Percentiles rank a stretch among this genome's conserved stretches.
phyloP scores from a whole-genome alignment of 1,284 basidiomycete species.

The Pseudozyma thailandica region DNA sequence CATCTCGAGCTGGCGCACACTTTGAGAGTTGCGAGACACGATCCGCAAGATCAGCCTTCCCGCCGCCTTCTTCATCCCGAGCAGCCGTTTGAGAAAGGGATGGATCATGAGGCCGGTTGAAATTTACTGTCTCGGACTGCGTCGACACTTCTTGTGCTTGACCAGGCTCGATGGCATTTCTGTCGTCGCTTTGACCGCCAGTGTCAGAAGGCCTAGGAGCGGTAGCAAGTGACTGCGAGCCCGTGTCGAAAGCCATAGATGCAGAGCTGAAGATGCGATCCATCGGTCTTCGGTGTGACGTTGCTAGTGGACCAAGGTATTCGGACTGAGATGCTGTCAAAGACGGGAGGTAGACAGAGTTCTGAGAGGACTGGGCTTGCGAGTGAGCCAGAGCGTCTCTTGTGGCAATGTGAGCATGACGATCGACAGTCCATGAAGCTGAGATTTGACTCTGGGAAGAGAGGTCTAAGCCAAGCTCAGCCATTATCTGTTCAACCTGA shows the following conservation, averaged over 20 bases:
- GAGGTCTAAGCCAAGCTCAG: constrained; percentile 30
- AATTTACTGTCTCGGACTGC: constrained; percentile 18
- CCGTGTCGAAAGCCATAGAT: constrained; percentile 13
- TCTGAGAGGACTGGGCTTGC: constrained; percentile 31
- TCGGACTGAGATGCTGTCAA: constrained; percentile 29
- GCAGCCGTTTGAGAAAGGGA: constrained; percentile 32
- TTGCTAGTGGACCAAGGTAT: constrained; percentile 31
- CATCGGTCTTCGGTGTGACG: constrained; percentile 26
- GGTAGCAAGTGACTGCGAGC: constrained; percentile 13
- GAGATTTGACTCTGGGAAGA: constrained; percentile 9
- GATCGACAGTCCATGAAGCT: constrained; percentile 16
- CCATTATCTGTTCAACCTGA: constrained; percentile 35
- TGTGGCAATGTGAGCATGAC: constrained; percentile 3
- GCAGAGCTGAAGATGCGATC: constrained; percentile 22
- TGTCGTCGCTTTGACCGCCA: constrained; percentile 6
- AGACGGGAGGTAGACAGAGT: constrained; percentile 28
- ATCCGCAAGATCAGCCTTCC: constrained; percentile 21
- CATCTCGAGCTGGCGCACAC: not conserved
- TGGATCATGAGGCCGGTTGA: constrained; percentile 47
- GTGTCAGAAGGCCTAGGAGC: constrained; percentile 2
- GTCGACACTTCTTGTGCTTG: not conserved
- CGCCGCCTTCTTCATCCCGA: constrained; percentile 40
- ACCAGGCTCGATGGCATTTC: not conserved
- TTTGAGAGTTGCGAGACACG: not conserved
- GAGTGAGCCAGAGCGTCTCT: constrained; percentile 8